Percentiles rank a stretch among this genome's conserved stretches.
phyloP scores from a whole-genome alignment of 306 rosid species.

The Cyclanthera cordifolia region DNA sequence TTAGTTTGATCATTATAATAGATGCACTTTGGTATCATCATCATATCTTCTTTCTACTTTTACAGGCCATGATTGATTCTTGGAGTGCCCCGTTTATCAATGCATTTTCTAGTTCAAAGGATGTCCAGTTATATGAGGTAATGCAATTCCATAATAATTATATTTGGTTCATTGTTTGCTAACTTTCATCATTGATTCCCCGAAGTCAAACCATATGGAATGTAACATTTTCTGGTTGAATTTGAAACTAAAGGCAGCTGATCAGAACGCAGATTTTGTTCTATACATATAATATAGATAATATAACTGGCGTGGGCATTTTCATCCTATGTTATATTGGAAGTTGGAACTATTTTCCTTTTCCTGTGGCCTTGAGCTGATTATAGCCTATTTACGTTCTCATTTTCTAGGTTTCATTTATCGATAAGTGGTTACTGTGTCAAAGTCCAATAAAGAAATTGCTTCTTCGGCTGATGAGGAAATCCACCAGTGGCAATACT shows the following conservation, averaged over 20 bases:
- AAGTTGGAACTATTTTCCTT: too few relatives aligned
- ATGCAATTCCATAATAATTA: background rate
- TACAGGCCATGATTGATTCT: constrained; percentile 61
- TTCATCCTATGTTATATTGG: background rate
- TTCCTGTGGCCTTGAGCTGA: too few relatives aligned
- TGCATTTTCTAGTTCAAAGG: constrained; percentile 39
- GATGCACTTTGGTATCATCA: background rate
- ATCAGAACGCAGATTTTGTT: background rate
- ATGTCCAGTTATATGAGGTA: constrained; percentile 58
- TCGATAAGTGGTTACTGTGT: constrained; percentile 63
- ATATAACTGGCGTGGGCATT: background rate
- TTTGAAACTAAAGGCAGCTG: background rate
- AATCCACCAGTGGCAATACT: constrained; percentile 37
- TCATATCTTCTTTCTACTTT: constrained; percentile 16
- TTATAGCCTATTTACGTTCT: background rate
- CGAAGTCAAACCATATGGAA: background rate
- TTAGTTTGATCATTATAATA: background rate
- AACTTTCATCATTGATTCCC: background rate
- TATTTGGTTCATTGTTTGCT: background rate
- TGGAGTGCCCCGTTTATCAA: constrained; percentile 61
- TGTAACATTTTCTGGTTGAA: background rate
- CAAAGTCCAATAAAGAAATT: constrained; percentile 43
- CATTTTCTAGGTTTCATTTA: constrained; percentile 49
- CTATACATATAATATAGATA: background rate
- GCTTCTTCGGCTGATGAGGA: constrained; percentile 63